Percentiles rank a stretch among this genome's conserved stretches.
Evolutionary conservation across 306 rosid genomes (phyloP).

Genomic region (Myrica gale): DNA sequence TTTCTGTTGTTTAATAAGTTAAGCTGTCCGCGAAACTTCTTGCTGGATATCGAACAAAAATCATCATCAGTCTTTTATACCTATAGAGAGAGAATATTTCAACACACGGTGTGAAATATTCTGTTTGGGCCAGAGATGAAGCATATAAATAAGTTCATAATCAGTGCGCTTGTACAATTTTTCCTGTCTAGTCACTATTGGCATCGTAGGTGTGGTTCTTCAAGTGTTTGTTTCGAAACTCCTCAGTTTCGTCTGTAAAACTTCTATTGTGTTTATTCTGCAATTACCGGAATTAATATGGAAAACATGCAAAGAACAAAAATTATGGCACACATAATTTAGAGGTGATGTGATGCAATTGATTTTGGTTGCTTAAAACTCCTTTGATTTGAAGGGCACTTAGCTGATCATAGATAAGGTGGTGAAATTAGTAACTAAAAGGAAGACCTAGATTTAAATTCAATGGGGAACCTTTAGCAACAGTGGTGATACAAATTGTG

Average conservation of each 20-base stretch:
- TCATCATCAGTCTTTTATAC: neutral
- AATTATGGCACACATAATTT: neutral
- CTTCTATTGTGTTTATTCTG: neutral
- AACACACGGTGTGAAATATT: neutral
- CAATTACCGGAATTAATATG: neutral
- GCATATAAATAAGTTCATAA: neutral
- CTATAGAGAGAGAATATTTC: neutral
- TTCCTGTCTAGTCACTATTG: neutral
- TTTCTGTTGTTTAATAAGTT: too few relatives aligned
- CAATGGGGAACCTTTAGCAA: neutral
- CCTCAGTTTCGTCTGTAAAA: neutral
- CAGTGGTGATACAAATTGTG: neutral
- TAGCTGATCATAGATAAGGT: neutral
- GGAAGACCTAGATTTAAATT: neutral
- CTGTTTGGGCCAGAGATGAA: neutral
- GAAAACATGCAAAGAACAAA: too few relatives aligned
- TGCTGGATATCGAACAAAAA: neutral
- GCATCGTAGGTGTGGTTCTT: neutral
- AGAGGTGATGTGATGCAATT: neutral
- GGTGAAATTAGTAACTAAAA: neutral
- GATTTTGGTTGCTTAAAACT: neutral
- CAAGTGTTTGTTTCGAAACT: neutral
- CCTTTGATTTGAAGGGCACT: neutral
- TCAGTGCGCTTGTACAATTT: neutral
- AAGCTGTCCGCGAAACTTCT: too few relatives aligned